phyloP scores from a whole-genome alignment of 345 rosid genomes.

The Mangifera indica region DNA sequence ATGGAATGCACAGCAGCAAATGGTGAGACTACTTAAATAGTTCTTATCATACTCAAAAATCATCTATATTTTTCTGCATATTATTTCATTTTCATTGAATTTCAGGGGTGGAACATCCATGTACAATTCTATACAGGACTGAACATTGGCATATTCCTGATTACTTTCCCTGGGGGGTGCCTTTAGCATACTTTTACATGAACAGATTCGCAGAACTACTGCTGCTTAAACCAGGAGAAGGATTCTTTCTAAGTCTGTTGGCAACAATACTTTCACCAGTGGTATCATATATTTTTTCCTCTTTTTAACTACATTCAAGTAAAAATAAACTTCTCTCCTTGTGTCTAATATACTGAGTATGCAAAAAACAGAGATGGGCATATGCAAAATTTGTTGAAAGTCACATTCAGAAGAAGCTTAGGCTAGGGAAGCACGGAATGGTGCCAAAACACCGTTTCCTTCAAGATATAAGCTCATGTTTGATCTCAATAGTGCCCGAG shows the following conservation, averaged over 20 bases:
- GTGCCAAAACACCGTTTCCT: slow-evolving; percentile 41
- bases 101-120: too few species aligned
- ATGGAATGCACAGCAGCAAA: slow-evolving; percentile 38
- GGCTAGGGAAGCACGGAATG: slow-evolving; percentile 37
- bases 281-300: slow-evolving; percentile 16
- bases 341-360: background rate
- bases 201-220: slow-evolving; percentile 48
- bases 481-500: slow-evolving; percentile 25
- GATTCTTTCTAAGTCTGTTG: slow-evolving; percentile 30
- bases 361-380: slow-evolving; percentile 32
- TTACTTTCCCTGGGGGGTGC: slow-evolving; percentile 45
- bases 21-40: slow-evolving; percentile 16
- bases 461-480: slow-evolving; percentile 29
- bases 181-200: slow-evolving; percentile 31
- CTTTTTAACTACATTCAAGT: background rate
- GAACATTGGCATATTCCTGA: too few species aligned
- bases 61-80: too few species aligned
- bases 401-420: slow-evolving; percentile 28
- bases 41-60: too few species aligned
- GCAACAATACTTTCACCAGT: slow-evolving; percentile 42
- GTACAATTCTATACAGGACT: too few species aligned
- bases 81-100: too few species aligned
- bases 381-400: slow-evolving; percentile 39
- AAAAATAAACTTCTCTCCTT: too few species aligned
- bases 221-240: slow-evolving; percentile 52